Evolutionary conservation across 176 grass and related monocot genomes (phyloP).

Genomic region (Oryza meyeriana): DNA sequence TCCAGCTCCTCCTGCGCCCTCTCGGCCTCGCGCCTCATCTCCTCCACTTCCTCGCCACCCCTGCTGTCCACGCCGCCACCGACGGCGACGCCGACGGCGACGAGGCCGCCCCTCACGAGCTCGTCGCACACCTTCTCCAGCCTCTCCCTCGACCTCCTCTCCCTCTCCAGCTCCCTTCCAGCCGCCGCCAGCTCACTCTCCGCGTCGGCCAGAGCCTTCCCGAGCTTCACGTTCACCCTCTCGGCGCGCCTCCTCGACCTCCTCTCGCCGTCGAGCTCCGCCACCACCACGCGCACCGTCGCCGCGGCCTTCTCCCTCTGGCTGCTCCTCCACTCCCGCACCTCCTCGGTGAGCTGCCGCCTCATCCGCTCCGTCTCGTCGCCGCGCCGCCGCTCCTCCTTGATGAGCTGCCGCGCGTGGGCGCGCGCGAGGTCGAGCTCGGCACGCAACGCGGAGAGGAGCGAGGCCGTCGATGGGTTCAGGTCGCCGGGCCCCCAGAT

Average conservation of each 20-base stretch:
- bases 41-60: conserved; percentile 40
- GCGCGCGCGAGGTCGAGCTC: conserved; percentile 50
- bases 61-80: not conserved
- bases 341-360: conserved; percentile 35
- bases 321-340: conserved; percentile 44
- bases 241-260: conserved; percentile 55
- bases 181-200: conserved; percentile 38
- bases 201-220: conserved; percentile 37
- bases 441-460: conserved; percentile 57
- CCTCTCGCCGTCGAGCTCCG: conserved; percentile 58
- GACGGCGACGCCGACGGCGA: conserved; percentile 16
- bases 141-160: conserved; percentile 53
- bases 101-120: conserved; percentile 38
- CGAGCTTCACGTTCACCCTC: conserved; percentile 54
- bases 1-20: conserved; percentile 59
- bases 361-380: not conserved
- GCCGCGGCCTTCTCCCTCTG: conserved; percentile 59
- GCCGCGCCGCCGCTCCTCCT: not conserved
- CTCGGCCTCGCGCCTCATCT: conserved; percentile 46
- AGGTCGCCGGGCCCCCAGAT: conserved; percentile 37
- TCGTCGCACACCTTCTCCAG: conserved; percentile 64
- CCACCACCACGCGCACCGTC: conserved; percentile 28
- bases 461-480: conserved; percentile 42
- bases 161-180: conserved; percentile 54
- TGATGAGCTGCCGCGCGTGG: conserved; percentile 35